Evolutionary conservation across 106 monocot species (phyloP).

Genomic region (Narthecium ossifragum): DNA sequence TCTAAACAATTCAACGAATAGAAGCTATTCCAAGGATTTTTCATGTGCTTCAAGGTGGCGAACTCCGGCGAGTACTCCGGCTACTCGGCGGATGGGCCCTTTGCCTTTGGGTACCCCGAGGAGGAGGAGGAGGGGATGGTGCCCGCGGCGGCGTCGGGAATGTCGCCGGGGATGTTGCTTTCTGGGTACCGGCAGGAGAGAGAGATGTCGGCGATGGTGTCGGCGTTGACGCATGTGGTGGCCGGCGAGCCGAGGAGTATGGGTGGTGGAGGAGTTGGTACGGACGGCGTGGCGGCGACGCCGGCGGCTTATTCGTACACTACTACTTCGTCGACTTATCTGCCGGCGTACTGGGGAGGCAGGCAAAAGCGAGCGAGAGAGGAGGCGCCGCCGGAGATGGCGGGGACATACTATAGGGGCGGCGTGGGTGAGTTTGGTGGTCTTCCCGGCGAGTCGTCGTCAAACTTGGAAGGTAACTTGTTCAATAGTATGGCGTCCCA

Average conservation of each 20-base stretch:
- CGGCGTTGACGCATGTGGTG: slow-evolving; percentile 48
- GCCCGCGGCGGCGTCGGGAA: no score
- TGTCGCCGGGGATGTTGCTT: no score
- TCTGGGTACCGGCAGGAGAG: slow-evolving; percentile 6
- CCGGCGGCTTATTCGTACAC: not conserved
- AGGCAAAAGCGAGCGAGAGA: slow-evolving; percentile 29
- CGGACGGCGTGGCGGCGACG: not conserved
- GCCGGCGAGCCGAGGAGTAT: not conserved
- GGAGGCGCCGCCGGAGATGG: slow-evolving; percentile 15
- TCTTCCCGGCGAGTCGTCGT: no score
- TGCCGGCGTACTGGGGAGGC: not conserved
- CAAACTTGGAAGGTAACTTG: no score
- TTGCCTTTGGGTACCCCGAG: no score
- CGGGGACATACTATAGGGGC: slow-evolving; percentile 10
- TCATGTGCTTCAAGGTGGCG: slow-evolving; percentile 37
- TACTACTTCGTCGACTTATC: slow-evolving; percentile 7
- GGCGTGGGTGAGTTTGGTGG: not conserved
- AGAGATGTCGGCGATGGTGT: slow-evolving; percentile 56
- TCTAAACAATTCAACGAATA: no score
- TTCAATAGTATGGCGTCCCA: no score
- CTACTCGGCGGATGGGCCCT: slow-evolving; percentile 8
- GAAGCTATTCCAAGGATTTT: no score
- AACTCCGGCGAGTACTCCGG: slow-evolving; percentile 13
- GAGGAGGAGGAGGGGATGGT: no score
- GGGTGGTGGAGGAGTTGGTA: not conserved